Evolutionary conservation across 345 rosid genomes (phyloP), one percentile per base, ranked within the genome.

Genomic region (Rhizophora mangle): DNA sequence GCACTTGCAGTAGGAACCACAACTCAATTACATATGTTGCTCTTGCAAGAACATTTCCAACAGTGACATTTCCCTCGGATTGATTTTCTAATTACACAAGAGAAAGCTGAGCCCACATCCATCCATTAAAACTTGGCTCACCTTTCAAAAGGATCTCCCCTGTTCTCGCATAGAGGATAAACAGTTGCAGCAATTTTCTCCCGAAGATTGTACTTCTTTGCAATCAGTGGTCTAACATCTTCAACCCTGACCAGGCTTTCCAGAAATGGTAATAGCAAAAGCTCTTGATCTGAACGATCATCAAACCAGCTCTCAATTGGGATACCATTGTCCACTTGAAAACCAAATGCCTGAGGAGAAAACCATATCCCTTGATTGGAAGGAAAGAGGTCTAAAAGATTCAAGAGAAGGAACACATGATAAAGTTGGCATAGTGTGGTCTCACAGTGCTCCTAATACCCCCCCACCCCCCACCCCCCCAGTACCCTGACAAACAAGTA

Each of bases 291-390:
- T 0, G 83, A 63, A 2, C 84, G 87, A 76, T 96, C 96, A 27
- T 88, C 91, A 51, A 96, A 96, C 99, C 99, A 96, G 84, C 99
- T 96, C 82, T 90, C 96, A 39, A 96, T 96, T 16, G 99, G 97
- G 62, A 96, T 89, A 18, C 99, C 99, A 46, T 96, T 96, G 77
- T 96, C 98, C 75, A 96, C 95, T 85, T 96, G 99, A 78, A 96
- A 96, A 47, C 99, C 98, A 78, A 92, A 96, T 65, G 95, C 99
- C 99, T 92, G 73, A 51, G 43, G 58, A 74, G 57, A 69, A 69
- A 65, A 65, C 31, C 64, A 65, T 13, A 43, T 43, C 49, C 18
- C 49, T 11, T 43, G 49, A 43, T 43, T 43, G 49, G 8, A 13
- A 43, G 15, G 18, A 43, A 43, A 3, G 49, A 43, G 18, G 49